A percentile compares a stretch with the other conserved stretches of the same genome.
Conservation (phyloP, 176 grass and related monocot species). For the Oryza coarctata region DNA sequence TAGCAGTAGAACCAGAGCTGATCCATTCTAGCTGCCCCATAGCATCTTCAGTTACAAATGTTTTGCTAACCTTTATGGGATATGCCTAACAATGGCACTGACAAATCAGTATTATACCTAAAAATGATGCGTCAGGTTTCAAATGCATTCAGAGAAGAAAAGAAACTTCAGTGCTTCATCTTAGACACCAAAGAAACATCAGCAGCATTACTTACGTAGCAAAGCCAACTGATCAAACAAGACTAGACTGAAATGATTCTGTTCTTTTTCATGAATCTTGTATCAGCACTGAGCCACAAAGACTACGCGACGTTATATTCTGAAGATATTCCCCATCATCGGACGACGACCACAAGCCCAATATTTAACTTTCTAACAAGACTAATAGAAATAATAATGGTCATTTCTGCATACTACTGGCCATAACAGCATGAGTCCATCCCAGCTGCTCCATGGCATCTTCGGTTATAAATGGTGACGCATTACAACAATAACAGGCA, state of each 20-base stretch:
- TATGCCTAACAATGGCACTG: not conserved
- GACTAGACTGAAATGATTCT: not conserved
- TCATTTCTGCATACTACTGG: not conserved
- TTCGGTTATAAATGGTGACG: not conserved
- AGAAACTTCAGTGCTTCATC: not conserved
- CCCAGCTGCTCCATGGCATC: not conserved
- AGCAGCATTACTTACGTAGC: not conserved
- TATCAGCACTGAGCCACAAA: not conserved
- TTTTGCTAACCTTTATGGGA: too few species aligned
- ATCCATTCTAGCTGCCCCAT: too few species aligned
- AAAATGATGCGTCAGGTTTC: not conserved
- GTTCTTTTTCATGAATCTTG: not conserved
- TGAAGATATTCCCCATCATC: too few species aligned
- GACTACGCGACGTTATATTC: too few species aligned
- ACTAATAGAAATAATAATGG: not conserved
- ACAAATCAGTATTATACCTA: not conserved
- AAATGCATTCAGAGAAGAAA: not conserved
- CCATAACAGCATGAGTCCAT: not conserved
- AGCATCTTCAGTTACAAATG: too few species aligned
- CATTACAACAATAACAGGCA: not conserved
- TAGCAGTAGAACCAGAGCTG: too few species aligned
- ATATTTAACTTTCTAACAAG: not conserved
- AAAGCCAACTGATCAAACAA: not conserved
- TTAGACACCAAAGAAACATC: too few species aligned
- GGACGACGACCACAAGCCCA: not conserved